A percentile compares a stretch with the other conserved stretches of the same genome.
These are phyloP conservation scores for Puccinia polysora DNA, from an alignment of 1,284 basidiomycete species.

Conservation along the genomic window DNA sequence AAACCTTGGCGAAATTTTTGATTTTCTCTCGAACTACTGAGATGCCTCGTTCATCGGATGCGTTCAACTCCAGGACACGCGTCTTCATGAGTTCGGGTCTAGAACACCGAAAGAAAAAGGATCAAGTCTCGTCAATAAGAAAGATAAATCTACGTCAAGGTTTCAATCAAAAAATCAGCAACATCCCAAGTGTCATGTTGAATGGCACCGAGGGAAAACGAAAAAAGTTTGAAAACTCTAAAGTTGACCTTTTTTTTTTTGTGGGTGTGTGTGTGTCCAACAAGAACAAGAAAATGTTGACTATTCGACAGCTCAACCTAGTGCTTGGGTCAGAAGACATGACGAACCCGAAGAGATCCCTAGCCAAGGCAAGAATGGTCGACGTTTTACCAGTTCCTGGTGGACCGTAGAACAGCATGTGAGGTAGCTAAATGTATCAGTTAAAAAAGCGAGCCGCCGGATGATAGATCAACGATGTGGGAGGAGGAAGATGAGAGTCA, in stretches of 20 bases:
- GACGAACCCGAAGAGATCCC: constrained; percentile 88
- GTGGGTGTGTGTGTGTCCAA: too few species aligned
- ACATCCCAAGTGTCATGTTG: too few species aligned
- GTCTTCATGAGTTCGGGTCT: constrained; percentile 91
- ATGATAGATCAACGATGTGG: too few species aligned
- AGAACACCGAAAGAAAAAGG: too few species aligned
- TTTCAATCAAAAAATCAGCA: too few species aligned
- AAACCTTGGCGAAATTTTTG: constrained; percentile 84
- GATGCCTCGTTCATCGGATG: constrained; percentile 97
- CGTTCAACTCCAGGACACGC: constrained; percentile 95
- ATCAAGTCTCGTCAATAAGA: too few species aligned
- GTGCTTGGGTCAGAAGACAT: too few species aligned
- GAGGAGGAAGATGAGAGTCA: neutral
- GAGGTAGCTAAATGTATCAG: constrained; percentile 70
- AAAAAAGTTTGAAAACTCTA: too few species aligned
- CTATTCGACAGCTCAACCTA: too few species aligned
- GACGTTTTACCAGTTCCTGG: constrained; percentile 99
- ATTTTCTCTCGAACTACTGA: constrained; percentile 95
- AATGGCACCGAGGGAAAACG: too few species aligned
- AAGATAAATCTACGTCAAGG: too few species aligned
- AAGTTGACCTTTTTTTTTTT: neutral
- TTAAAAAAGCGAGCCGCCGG: too few species aligned
- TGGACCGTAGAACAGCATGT: constrained; percentile 99
- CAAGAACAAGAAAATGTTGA: constrained; percentile 4
- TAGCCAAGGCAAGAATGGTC: constrained; percentile 87